Conservation (phyloP, 805 yeast species). For the Isabelozyma pseudorhagii region DNA sequence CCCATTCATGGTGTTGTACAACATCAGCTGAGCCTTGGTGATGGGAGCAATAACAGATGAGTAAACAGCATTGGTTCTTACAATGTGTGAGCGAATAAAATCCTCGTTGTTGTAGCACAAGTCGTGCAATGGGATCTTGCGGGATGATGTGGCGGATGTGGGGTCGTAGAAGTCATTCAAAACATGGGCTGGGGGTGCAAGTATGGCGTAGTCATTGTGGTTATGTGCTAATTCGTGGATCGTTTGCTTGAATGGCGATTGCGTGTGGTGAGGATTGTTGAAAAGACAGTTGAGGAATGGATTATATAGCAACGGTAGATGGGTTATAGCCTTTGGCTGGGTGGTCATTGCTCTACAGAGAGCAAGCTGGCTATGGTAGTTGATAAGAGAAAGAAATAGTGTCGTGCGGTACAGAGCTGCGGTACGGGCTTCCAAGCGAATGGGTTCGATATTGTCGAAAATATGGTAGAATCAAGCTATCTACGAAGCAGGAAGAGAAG, state of each 20-base stretch:
- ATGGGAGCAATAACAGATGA: constrained; percentile 20
- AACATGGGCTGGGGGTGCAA: constrained; percentile 60
- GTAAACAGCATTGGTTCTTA: constrained; percentile 28
- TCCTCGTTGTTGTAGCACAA: constrained; percentile 53
- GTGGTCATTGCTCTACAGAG: constrained; percentile 2
- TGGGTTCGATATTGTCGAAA: too few relatives aligned
- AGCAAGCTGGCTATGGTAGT: background rate
- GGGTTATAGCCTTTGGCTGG: constrained; percentile 15
- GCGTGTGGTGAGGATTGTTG: constrained; percentile 49
- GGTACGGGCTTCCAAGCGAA: too few relatives aligned
- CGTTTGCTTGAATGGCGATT: constrained; percentile 46
- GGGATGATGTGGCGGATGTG: constrained; percentile 12
- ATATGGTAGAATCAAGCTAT: too few relatives aligned
- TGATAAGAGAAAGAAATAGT: too few relatives aligned
- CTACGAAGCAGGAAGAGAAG: background rate
- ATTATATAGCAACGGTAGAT: constrained; percentile 55
- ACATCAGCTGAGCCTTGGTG: constrained; percentile 35
- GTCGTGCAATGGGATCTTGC: constrained; percentile 40
- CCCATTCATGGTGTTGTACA: constrained; percentile 53
- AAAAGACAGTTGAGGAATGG: constrained; percentile 65
- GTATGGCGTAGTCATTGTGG: constrained; percentile 52
- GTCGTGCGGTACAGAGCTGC: too few relatives aligned
- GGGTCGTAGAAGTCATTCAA: constrained; percentile 36
- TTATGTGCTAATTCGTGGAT: constrained; percentile 38
- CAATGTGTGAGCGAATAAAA: constrained; percentile 61